Conservation (phyloP, 129 eudicot genomes). For the Flaveria robusta region DNA sequence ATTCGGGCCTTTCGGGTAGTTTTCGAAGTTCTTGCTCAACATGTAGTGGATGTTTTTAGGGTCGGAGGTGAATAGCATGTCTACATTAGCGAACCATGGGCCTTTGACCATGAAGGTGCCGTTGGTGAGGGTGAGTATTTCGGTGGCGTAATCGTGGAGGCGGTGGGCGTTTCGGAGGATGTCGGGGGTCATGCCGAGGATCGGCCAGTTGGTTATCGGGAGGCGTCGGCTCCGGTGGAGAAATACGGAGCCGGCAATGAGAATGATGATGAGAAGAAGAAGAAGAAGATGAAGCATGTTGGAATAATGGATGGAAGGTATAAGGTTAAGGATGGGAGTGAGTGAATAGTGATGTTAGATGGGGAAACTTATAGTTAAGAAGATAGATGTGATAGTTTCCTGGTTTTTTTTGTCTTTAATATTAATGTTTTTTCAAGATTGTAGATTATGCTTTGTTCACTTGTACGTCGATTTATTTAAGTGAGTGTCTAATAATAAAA, state of each 20-base stretch:
- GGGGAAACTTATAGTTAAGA: too few relatives aligned
- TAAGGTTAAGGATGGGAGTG: neutral
- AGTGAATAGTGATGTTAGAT: too few relatives aligned
- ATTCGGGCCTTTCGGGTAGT: conserved; percentile 31
- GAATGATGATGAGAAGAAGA: neutral
- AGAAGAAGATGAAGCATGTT: neutral
- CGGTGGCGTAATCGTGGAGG: conserved; percentile 36
- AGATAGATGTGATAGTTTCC: too few relatives aligned
- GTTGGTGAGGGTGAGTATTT: conserved; percentile 7
- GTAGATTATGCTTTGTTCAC: too few relatives aligned
- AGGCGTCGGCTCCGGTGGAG: neutral
- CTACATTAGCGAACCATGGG: conserved; percentile 21
- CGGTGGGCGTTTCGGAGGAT: conserved; percentile 34
- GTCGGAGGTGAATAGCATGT: conserved; percentile 23
- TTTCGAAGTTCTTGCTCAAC: conserved; percentile 26
- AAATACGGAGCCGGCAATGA: neutral
- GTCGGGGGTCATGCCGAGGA: conserved; percentile 40
- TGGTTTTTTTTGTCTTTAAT: too few relatives aligned
- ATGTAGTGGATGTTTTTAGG: conserved; percentile 32
- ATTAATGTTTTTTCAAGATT: too few relatives aligned
- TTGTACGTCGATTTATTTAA: too few relatives aligned
- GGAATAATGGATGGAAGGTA: neutral
- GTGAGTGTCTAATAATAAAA: too few relatives aligned
- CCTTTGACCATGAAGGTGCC: conserved; percentile 30
- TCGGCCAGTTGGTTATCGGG: conserved; percentile 43